Conservation (phyloP, 768 basidiomycete species). For the Jaapia argillacea region DNA sequence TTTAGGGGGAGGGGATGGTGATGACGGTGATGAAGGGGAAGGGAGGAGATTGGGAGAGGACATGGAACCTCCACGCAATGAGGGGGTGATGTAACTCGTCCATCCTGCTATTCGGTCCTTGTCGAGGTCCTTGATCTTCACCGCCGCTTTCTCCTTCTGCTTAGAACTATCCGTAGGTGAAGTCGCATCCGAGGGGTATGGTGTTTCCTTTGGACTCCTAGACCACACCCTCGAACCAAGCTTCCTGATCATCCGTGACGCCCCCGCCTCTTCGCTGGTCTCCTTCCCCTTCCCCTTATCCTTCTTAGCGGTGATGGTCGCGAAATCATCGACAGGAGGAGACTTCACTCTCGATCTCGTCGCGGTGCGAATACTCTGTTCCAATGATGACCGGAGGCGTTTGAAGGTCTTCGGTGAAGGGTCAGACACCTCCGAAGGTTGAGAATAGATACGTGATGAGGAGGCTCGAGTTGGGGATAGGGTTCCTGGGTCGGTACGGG, state of each 20-base stretch:
- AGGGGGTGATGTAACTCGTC: slow-evolving; percentile 54
- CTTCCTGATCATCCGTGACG: slow-evolving; percentile 29
- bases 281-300: slow-evolving; percentile 34
- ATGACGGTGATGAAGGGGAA: slow-evolving; percentile 47
- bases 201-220: slow-evolving; percentile 24
- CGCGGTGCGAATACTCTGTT: slow-evolving; percentile 55
- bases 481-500: slow-evolving; percentile 17
- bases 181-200: slow-evolving; percentile 27
- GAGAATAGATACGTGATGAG: slow-evolving; percentile 18
- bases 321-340: slow-evolving; percentile 26
- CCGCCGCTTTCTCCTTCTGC: slow-evolving; percentile 12
- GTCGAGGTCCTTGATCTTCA: slow-evolving; percentile 23
- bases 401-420: slow-evolving; percentile 42
- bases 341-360: slow-evolving; percentile 43
- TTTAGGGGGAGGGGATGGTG: slow-evolving; percentile 43
- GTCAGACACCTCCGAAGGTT: slow-evolving; percentile 20
- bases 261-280: slow-evolving; percentile 29
- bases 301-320: slow-evolving; percentile 25
- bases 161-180: slow-evolving; percentile 21
- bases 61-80: slow-evolving; percentile 59
- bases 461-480: slow-evolving; percentile 18
- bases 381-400: slow-evolving; percentile 56
- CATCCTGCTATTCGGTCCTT: slow-evolving; percentile 37
- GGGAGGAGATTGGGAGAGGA: slow-evolving; percentile 65
- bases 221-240: slow-evolving; percentile 36